Base-by-base conservation (phyloP, 1,139 yeast genomes). In the Protomyces inouyei region DNA sequence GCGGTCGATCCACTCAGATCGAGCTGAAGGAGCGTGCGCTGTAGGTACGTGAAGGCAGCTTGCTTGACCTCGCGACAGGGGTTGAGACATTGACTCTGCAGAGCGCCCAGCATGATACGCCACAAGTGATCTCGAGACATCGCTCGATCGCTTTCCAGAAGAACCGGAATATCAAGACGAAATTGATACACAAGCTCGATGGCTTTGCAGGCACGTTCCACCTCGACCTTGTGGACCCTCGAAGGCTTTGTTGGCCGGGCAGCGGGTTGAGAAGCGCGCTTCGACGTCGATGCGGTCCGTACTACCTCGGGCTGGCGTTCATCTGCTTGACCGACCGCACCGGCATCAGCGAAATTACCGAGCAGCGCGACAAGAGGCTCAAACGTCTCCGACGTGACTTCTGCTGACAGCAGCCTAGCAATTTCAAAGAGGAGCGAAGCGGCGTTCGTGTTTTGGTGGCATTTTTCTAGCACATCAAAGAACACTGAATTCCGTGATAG, bases 81-180 rank as follows among this genome's bases (percentile, higher is more conserved):
- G 71, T 90, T 91, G 73, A 88, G 82, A 73, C 97, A 88, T 74
- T 91, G 97, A 70, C 87, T 92, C 0, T 95, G 90, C 66, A 91
- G 79, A 0, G 95, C 93, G 72, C 88, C 66, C 14, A 68, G 61
- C 25, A 69, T 64, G 23, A 69, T 67, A 38, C 61, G 61, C 69
- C 69, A 70, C 48, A 65, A 70, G 28, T 59, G 61, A 28, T 57
- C 37, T 14, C 55, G 51, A 10, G 35, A 35, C 14, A 16, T 16
- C 9, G 55, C 48, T n/a, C 21, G 37, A 37, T 28, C 38, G 37
- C 55, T 48, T n/a, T n/a, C 48, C 14, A 43, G 48, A 2, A 67
- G 38, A 16, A 55, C 67, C 16, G 55, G 36, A 9, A 67, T 64
- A 32, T 66, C 59, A 28, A 63, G 40, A 21, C 69, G 66, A 36